phyloP scores from a whole-genome alignment of 805 yeast genomes.

The Yueomyces sinensis region DNA sequence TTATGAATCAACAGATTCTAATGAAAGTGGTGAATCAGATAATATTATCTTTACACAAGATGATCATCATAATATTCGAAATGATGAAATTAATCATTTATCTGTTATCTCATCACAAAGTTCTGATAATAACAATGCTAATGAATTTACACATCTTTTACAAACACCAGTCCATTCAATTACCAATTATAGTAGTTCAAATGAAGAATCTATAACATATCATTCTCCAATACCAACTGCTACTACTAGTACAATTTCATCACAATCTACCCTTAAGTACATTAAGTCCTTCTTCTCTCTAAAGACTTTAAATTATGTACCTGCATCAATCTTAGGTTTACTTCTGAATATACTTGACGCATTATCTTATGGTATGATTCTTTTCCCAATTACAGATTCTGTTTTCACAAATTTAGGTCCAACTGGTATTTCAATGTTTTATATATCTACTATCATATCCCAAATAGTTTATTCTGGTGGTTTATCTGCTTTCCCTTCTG shows the following conservation, averaged over 20 bases:
- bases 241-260: not conserved
- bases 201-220: not conserved
- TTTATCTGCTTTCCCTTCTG: constrained; percentile 77
- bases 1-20: constrained; percentile 5
- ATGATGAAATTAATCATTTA: not conserved
- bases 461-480: constrained; percentile 84
- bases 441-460: constrained; percentile 78
- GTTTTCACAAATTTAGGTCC: constrained; percentile 71
- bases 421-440: constrained; percentile 86
- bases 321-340: constrained; percentile 78
- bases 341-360: constrained; percentile 85
- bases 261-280: not conserved
- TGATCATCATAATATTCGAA: not conserved
- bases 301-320: constrained; percentile 26
- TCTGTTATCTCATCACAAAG: not conserved
- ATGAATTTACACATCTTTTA: constrained; percentile 2
- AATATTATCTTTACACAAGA: not conserved
- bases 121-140: not conserved
- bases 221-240: not conserved
- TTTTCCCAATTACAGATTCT: constrained; percentile 82
- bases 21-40: constrained; percentile 1
- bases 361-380: constrained; percentile 91
- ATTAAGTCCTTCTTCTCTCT: not conserved
- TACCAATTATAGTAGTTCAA: not conserved
- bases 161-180: not conserved